Conservation (phyloP, 2,329 filamentous ascomycete species). For the Diaporthe sp. region DNA sequence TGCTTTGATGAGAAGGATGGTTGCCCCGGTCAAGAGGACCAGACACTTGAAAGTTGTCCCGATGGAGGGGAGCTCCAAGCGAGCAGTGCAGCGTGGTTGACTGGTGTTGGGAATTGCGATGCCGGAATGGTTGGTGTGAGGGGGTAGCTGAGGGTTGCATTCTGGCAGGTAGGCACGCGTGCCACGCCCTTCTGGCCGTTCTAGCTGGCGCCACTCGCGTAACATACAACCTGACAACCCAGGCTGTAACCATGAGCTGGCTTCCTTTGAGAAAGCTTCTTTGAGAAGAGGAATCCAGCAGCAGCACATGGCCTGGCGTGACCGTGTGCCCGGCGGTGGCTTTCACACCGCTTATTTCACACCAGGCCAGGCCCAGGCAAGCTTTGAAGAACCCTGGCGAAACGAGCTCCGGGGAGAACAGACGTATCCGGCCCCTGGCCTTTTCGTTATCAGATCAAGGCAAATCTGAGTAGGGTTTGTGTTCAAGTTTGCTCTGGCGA, state of each 20-base stretch:
- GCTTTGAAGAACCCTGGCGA: not conserved
- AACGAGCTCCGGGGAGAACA: not conserved
- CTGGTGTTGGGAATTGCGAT: conserved; percentile 5
- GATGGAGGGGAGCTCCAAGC: not conserved
- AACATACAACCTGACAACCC: not conserved
- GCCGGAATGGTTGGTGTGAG: conserved; percentile 4
- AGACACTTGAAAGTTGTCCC: not conserved
- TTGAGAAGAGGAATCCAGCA: not conserved
- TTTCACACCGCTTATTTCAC: conserved; percentile 13
- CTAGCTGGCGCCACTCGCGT: not conserved
- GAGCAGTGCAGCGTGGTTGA: not conserved
- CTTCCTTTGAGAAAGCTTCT: not conserved
- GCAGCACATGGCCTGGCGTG: not conserved
- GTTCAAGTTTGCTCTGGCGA: not conserved
- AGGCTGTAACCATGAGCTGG: conserved; percentile 1
- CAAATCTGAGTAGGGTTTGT: not conserved
- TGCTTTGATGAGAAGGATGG: not conserved
- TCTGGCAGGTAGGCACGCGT: conserved; percentile 11
- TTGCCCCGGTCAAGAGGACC: not conserved
- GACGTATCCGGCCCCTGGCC: not conserved
- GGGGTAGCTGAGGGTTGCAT: conserved; percentile 12
- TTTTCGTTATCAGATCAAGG: conserved; percentile 1
- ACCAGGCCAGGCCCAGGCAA: not conserved
- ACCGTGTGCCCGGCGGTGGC: not conserved
- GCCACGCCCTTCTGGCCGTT: not conserved